phyloP scores from a whole-genome alignment of 139 green algal species.

The Auxenochlorella pyrenoidosa region DNA sequence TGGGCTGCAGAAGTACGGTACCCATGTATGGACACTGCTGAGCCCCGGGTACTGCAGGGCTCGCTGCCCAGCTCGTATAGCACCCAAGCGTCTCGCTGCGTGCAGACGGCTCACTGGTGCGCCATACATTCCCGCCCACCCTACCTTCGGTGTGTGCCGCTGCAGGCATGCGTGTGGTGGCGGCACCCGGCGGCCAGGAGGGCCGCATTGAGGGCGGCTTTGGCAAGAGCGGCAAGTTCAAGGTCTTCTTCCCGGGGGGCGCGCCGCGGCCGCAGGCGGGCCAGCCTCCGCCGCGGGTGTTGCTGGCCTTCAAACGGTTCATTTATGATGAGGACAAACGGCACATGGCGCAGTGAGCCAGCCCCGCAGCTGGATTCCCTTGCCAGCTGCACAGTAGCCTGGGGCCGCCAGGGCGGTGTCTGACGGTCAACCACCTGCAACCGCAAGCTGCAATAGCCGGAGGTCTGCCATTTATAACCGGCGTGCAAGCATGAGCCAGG shows the following conservation, averaged over 20 bases:
- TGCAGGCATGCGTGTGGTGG: conserved; percentile 69
- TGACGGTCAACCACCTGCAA: too few relatives aligned
- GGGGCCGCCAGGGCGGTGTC: too few relatives aligned
- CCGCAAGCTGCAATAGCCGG: too few relatives aligned
- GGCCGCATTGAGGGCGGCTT: conserved; percentile 81
- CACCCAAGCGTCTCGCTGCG: too few relatives aligned
- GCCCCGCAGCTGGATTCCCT: too few relatives aligned
- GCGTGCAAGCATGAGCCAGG: too few relatives aligned
- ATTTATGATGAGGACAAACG: conserved; percentile 70
- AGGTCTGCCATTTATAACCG: too few relatives aligned
- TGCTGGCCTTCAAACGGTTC: conserved; percentile 78
- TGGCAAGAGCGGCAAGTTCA: conserved; percentile 91
- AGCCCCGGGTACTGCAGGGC: too few relatives aligned
- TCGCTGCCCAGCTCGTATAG: too few relatives aligned
- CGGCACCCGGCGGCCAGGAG: conserved; percentile 55
- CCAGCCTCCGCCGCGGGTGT: conserved; percentile 42
- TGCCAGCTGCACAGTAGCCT: too few relatives aligned
- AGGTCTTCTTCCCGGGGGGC: conserved; percentile 64
- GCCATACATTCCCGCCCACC: background rate
- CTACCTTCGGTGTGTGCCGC: background rate
- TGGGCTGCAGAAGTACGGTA: background rate
- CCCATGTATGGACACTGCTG: too few relatives aligned
- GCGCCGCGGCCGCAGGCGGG: conserved; percentile 18
- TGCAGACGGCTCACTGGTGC: background rate
- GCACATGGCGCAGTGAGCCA: conserved; percentile 46